These are phyloP conservation scores for Naematelia encephala DNA, from an alignment of 768 basidiomycete species.

Conservation along the genomic window DNA sequence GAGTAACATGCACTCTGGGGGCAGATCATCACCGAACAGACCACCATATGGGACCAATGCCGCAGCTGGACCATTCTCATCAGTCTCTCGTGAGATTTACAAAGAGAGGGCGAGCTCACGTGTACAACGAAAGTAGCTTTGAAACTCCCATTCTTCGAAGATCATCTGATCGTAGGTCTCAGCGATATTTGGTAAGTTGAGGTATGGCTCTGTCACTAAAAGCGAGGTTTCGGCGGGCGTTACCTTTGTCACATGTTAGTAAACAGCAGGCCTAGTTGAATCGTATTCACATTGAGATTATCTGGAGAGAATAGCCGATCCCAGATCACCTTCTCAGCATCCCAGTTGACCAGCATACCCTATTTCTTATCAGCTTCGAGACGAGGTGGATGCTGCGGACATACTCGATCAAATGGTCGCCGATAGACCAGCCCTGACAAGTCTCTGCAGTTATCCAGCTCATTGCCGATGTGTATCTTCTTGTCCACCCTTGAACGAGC, in stretches of 20 bases:
- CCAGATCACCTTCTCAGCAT: constrained; percentile 91
- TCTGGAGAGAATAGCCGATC: constrained; percentile 78
- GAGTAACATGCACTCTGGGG: constrained; percentile 74
- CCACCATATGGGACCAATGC: constrained; percentile 70
- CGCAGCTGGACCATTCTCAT: constrained; percentile 59
- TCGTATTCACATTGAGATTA: constrained; percentile 59
- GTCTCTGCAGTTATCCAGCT: constrained; percentile 70
- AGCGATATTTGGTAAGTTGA: constrained; percentile 88
- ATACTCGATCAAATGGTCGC: constrained; percentile 82
- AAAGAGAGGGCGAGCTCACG: constrained; percentile 57
- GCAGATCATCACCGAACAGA: constrained; percentile 58
- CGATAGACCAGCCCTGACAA: constrained; percentile 77
- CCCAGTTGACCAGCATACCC: constrained; percentile 95
- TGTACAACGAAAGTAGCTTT: constrained; percentile 72
- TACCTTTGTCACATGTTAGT: constrained; percentile 55
- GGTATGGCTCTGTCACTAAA: constrained; percentile 87
- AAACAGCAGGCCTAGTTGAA: constrained; percentile 1
- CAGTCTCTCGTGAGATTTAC: not conserved
- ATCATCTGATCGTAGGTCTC: constrained; percentile 92
- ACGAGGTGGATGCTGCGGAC: constrained; percentile 1
- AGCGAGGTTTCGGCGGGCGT: constrained; percentile 70
- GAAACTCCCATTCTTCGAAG: constrained; percentile 94
- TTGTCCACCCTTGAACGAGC: constrained; percentile 81
- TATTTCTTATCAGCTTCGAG: constrained; percentile 47
- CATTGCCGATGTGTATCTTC: constrained; percentile 78